Percentiles rank a stretch among this genome's conserved stretches.
Conservation (phyloP, 805 yeast genomes). For the Suhomyces prunicola region DNA sequence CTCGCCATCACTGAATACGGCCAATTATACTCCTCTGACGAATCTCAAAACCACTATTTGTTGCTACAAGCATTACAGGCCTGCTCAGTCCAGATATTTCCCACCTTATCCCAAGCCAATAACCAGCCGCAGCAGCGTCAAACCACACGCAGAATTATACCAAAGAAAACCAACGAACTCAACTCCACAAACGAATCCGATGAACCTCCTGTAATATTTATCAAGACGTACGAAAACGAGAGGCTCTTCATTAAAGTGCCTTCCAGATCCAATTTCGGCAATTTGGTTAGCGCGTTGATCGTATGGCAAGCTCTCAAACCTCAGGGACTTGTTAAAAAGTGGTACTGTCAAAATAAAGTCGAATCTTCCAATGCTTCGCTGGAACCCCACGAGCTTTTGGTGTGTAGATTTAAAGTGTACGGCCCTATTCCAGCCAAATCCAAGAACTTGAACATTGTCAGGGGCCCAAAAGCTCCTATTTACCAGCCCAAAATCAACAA, state of each 20-base stretch:
- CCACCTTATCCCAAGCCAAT: slow-evolving; percentile 16
- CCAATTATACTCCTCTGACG: slow-evolving; percentile 31
- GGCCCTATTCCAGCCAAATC: slow-evolving; percentile 54
- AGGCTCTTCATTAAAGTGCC: slow-evolving; percentile 36
- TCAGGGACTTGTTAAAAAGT: slow-evolving; percentile 52
- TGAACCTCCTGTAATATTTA: slow-evolving; percentile 39
- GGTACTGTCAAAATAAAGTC: slow-evolving; percentile 43
- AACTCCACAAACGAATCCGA: slow-evolving; percentile 8
- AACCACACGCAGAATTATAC: slow-evolving; percentile 6
- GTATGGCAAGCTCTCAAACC: slow-evolving; percentile 59
- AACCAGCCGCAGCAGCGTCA: slow-evolving; percentile 7
- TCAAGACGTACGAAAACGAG: slow-evolving; percentile 39
- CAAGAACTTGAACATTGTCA: slow-evolving; percentile 35
- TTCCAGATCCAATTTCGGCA: slow-evolving; percentile 37
- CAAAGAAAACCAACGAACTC: not conserved
- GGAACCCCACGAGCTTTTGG: slow-evolving; percentile 43
- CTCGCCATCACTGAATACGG: slow-evolving; percentile 33
- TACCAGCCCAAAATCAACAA: slow-evolving; percentile 16
- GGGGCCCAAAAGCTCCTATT: slow-evolving; percentile 38
- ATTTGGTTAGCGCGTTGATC: slow-evolving; percentile 43
- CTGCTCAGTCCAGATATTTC: slow-evolving; percentile 36
- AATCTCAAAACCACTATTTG: slow-evolving; percentile 25
- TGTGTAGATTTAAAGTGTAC: slow-evolving; percentile 62
- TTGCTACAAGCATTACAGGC: slow-evolving; percentile 36
- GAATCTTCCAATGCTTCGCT: slow-evolving; percentile 16